Percentiles rank a stretch among this genome's conserved stretches.
phyloP scores from a whole-genome alignment of 2,329 filamentous ascomycete species.

The Chrysosporium keratinophilum region DNA sequence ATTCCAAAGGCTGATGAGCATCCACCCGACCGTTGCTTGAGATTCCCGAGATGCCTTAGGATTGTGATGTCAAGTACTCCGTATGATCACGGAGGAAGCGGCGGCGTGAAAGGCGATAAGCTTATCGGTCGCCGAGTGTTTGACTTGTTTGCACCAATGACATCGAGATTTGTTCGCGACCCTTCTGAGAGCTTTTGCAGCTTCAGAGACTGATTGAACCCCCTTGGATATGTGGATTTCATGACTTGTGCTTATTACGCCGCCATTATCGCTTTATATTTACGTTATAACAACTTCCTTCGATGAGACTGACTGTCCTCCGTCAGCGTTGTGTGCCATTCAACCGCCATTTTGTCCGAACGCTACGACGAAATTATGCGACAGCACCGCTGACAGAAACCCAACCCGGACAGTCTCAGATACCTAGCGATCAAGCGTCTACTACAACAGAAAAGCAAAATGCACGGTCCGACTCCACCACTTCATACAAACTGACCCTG shows the following conservation, averaged over 20 bases:
- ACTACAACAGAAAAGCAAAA: background rate
- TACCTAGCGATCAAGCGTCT: background rate
- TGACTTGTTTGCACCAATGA: slow-evolving; percentile 7
- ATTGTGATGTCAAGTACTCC: background rate
- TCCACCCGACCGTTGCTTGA: background rate
- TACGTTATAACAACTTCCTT: background rate
- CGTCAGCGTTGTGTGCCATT: background rate
- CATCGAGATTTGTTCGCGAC: background rate
- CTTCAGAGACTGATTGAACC: background rate
- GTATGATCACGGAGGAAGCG: background rate
- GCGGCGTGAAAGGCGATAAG: background rate
- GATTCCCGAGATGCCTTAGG: too few species aligned
- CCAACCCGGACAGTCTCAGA: background rate
- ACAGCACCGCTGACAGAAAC: background rate
- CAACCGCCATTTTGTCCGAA: background rate
- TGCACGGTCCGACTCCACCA: too few species aligned
- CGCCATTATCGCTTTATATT: background rate
- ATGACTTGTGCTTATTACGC: too few species aligned
- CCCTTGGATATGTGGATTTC: too few species aligned
- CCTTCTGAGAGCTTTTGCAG: background rate
- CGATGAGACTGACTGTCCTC: slow-evolving; percentile 2
- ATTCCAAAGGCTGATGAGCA: background rate
- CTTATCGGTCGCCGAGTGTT: slow-evolving; percentile 7
- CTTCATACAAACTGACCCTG: background rate
- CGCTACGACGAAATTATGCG: background rate